Conservation (phyloP, 108 stramenopile genomes). For the Nitzschia palea region DNA sequence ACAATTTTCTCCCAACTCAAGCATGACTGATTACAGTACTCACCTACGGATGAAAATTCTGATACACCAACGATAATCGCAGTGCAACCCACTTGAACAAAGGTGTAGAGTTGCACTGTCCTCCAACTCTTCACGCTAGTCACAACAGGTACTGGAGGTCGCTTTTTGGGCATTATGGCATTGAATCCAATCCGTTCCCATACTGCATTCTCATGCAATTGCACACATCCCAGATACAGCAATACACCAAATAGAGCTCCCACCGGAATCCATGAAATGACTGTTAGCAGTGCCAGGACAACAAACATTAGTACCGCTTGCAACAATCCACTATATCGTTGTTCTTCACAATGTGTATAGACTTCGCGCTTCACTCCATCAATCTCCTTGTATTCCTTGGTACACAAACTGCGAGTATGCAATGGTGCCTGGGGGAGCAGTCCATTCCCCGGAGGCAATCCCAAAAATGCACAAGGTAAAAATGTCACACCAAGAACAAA, state of each 20-base stretch:
- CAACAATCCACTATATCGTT: constrained; percentile 42
- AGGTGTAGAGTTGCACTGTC: constrained; percentile 60
- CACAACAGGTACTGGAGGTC: constrained; percentile 61
- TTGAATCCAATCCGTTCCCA: constrained; percentile 68
- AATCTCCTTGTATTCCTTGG: constrained; percentile 29
- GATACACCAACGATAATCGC: constrained; percentile 35
- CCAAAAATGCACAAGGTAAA: constrained; percentile 52
- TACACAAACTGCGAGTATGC: constrained; percentile 50
- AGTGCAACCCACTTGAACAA: constrained; percentile 68
- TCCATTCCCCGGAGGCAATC: constrained; percentile 57
- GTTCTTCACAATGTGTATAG: constrained; percentile 48
- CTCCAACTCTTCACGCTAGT: constrained; percentile 42
- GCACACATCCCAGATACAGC: constrained; percentile 79
- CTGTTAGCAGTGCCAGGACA: constrained; percentile 25
- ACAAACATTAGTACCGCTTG: constrained; percentile 59
- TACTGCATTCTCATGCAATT: constrained; percentile 84
- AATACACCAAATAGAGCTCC: constrained; percentile 79
- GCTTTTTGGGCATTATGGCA: constrained; percentile 55
- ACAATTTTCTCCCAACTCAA: no score
- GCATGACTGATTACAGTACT: not conserved
- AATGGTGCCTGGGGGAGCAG: constrained; percentile 68
- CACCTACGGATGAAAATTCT: constrained; percentile 29
- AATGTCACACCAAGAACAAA: constrained; percentile 59
- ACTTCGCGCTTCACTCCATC: constrained; percentile 46
- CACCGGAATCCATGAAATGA: constrained; percentile 48